A percentile compares a stretch with the other conserved stretches of the same genome.
These are phyloP conservation scores for Sextonia rubra DNA, from an alignment of 164 flowering plant species.

Conservation along the genomic window DNA sequence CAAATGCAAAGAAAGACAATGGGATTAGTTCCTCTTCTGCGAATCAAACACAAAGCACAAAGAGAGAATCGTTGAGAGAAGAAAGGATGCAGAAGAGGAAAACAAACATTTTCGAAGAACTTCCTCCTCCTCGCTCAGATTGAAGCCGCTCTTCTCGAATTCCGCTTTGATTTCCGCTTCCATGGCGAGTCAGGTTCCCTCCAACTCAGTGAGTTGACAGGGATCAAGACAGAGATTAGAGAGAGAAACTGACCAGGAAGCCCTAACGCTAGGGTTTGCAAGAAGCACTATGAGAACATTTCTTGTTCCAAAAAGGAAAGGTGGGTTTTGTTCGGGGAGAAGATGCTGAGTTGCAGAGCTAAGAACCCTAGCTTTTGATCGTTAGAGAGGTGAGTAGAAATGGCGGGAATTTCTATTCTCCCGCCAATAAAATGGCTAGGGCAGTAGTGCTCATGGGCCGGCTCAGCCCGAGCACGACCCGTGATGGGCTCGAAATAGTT, in stretches of 20 bases:
- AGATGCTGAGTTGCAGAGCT: not conserved
- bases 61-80: not conserved
- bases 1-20: not conserved
- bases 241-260: not conserved
- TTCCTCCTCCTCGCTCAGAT: conserved; percentile 57
- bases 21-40: not conserved
- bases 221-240: not conserved
- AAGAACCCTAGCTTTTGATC: not conserved
- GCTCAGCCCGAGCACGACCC: not conserved
- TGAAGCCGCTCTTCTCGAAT: conserved; percentile 57
- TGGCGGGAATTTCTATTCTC: conserved; percentile 20
- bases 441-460: not conserved
- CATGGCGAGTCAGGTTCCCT: conserved; percentile 40
- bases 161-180: conserved; percentile 75
- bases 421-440: not conserved
- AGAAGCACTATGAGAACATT: too few relatives aligned
- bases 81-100: not conserved
- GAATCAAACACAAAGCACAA: not conserved
- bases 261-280: too few relatives aligned
- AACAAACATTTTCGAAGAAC: conserved; percentile 60
- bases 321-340: not conserved
- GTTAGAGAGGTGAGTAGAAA: conserved; percentile 1
- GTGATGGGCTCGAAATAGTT: too few relatives aligned
- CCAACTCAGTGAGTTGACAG: not conserved
- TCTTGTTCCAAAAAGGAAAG: too few relatives aligned